Percentiles rank a stretch among this genome's conserved stretches.
phyloP scores from a whole-genome alignment of 129 eudicot species.

The Pittosporum tobira region DNA sequence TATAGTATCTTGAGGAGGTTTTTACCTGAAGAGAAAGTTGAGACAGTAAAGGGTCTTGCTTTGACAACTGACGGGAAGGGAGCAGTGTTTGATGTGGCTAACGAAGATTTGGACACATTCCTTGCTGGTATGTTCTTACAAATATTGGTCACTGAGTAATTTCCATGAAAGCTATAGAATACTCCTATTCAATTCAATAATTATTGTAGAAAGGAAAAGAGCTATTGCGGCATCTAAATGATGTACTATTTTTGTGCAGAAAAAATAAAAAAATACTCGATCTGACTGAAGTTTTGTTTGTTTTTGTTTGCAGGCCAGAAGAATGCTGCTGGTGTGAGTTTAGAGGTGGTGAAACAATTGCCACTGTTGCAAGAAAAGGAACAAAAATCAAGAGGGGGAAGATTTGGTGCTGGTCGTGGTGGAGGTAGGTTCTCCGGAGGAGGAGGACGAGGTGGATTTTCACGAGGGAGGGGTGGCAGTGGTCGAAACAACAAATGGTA shows the following conservation, averaged over 20 bases:
- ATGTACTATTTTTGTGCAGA: too few relatives aligned
- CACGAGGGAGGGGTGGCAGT: constrained; percentile 38
- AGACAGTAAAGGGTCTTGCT: constrained; percentile 65
- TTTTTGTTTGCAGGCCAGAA: constrained; percentile 47
- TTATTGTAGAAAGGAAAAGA: too few relatives aligned
- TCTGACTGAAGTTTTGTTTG: not conserved
- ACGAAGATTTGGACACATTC: constrained; percentile 52
- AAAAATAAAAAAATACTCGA: not conserved
- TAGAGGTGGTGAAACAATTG: constrained; percentile 55
- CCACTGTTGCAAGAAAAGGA: constrained; percentile 66
- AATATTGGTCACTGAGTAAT: not conserved
- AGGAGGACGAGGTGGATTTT: constrained; percentile 34
- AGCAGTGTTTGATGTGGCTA: constrained; percentile 70
- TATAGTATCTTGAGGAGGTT: constrained; percentile 71
- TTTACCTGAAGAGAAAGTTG: constrained; percentile 76
- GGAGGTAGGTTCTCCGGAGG: constrained; percentile 36
- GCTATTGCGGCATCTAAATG: not conserved
- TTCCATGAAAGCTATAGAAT: too few relatives aligned
- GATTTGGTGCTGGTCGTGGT: constrained; percentile 51
- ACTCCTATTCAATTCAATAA: too few relatives aligned
- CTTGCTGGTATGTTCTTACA: constrained; percentile 45
- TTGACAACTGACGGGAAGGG: constrained; percentile 77
- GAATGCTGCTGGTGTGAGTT: constrained; percentile 50
- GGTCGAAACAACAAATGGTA: constrained; percentile 44
- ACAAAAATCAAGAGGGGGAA: constrained; percentile 33